Evolutionary conservation across 1,284 basidiomycete genomes (phyloP), one percentile per base, ranked within the genome.

Genomic region (Papiliotrema terrestris): DNA sequence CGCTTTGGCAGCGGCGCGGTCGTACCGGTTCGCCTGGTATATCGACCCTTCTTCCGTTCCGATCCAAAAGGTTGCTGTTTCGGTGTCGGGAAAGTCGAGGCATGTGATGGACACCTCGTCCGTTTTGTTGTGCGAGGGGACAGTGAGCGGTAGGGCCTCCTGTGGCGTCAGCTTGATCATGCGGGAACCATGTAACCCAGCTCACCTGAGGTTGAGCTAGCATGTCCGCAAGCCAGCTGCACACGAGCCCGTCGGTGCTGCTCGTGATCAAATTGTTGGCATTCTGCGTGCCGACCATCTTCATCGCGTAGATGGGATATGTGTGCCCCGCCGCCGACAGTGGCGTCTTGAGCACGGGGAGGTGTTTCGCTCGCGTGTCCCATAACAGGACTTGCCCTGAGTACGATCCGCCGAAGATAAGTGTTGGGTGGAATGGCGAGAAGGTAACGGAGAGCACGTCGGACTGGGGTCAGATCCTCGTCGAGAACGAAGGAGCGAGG

Each of bases 211-310:
- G 96, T 68, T 93, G 88, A 1, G 94, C 91, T 35, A 99, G 84
- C 93, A 98, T 97, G 78, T 99, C 96, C 2, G 97, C 88, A 38
- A 95, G 81, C 96, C 96, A 99, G 69, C 89, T 91, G 75, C 96
- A 98, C 3, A 98, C 89, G 22, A 88, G 88, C 0, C 96, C 96
- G 72, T 99, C 96, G 1, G 94, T 97, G 61, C 89, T 93, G 61
- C 89, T 91, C 17, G 92, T 92, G 55, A 98, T 91, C 53, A 99
- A 79, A 69, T 95, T 96, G 75, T 98, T 93, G 4, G 96, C 96
- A 72, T 98, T 97, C 72, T 97, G 94, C 3, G 94, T 96, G 11
- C 96, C 96, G 22, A 98, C 89, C 84, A 97, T 91, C 66, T 90
- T 87, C 84, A 98, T 92, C 0, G 89, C 88, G 78, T 98, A 98